A percentile compares a stretch with the other conserved stretches of the same genome.
Conservation (phyloP, 2,329 filamentous ascomycete species). For the Lachnellula cervina region DNA sequence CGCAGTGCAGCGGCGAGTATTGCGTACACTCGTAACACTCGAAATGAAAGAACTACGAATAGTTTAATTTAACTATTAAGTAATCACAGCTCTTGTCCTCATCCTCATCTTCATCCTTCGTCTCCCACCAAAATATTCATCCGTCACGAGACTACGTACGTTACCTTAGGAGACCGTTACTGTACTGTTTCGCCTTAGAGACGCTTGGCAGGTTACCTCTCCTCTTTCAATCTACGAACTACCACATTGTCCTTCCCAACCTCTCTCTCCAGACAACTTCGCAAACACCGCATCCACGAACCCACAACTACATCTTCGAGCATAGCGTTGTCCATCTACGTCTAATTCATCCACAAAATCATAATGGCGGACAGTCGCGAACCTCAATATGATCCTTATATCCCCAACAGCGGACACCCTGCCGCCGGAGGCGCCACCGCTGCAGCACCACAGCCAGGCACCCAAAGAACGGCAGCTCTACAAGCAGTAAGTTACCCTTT, state of each 20-base stretch:
- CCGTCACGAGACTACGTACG: too few relatives aligned
- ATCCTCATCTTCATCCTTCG: not conserved
- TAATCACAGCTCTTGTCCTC: not conserved
- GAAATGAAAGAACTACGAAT: not conserved
- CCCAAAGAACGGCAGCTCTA: slow-evolving; percentile 65
- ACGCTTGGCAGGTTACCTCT: not conserved
- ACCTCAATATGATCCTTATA: slow-evolving; percentile 32
- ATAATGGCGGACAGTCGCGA: slow-evolving; percentile 29
- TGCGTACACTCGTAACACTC: too few relatives aligned
- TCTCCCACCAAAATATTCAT: not conserved
- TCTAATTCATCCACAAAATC: slow-evolving; percentile 8
- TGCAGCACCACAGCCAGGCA: slow-evolving; percentile 32
- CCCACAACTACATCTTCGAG: not conserved
- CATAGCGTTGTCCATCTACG: not conserved
- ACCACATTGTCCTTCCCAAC: not conserved
- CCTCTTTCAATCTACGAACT: not conserved
- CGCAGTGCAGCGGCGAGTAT: too few relatives aligned
- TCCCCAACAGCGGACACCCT: slow-evolving; percentile 22
- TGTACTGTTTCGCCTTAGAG: not conserved
- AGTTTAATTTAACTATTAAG: not conserved
- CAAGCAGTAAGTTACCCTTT: slow-evolving; percentile 68
- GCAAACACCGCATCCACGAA: not conserved
- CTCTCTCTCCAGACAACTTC: slow-evolving; percentile 3
- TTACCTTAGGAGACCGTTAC: not conserved
- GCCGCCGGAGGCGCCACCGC: slow-evolving; percentile 35